A percentile compares a stretch with the other conserved stretches of the same genome.
Evolutionary conservation across 495 filamentous ascomycete genomes (phyloP).

Genomic region (Neurospora sp.): DNA sequence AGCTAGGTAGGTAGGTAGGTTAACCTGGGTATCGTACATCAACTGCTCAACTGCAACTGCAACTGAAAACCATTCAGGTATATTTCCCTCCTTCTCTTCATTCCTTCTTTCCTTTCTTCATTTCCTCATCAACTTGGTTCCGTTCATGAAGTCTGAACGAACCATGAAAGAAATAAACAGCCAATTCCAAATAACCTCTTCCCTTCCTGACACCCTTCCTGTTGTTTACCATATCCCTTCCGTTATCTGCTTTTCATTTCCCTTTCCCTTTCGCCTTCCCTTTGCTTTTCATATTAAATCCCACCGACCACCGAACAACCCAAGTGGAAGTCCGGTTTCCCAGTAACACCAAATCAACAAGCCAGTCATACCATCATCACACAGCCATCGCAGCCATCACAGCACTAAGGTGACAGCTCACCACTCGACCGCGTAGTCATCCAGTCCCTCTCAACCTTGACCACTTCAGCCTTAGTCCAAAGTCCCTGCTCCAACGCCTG

Average conservation of each 20-base stretch:
- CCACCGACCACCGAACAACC: background rate
- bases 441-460: background rate
- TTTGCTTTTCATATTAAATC: background rate
- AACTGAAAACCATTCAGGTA: background rate
- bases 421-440: background rate
- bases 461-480: slow-evolving; percentile 1
- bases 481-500: slow-evolving; percentile 9
- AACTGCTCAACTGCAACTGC: too few relatives aligned
- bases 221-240: background rate
- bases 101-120: background rate
- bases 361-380: background rate
- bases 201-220: too few relatives aligned
- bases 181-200: too few relatives aligned
- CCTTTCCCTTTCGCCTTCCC: background rate
- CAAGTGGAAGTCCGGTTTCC: background rate
- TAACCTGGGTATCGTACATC: too few relatives aligned
- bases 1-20: too few relatives aligned
- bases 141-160: background rate
- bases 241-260: too few relatives aligned
- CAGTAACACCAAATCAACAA: background rate
- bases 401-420: background rate
- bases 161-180: background rate
- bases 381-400: background rate
- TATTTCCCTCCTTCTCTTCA: background rate
- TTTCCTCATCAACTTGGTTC: background rate